Percentiles rank a stretch among this genome's conserved stretches.
Conservation (phyloP, 495 filamentous ascomycete genomes). For the Penicillium turbatum region DNA sequence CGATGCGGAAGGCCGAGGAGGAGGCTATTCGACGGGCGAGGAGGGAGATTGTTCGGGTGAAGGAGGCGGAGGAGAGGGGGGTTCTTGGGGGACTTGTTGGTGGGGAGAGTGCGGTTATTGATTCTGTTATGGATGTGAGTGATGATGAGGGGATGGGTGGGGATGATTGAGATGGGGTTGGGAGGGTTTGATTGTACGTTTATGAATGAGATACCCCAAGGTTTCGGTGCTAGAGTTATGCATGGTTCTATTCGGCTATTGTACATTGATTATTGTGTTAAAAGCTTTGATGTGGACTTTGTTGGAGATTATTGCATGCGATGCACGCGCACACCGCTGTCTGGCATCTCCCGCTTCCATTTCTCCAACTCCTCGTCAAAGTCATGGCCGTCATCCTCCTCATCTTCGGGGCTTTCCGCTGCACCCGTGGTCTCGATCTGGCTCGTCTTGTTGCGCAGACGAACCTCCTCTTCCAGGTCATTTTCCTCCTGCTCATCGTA, state of each 20-base stretch:
- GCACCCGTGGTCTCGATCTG: constrained; percentile 13
- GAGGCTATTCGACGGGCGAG: constrained; percentile 76
- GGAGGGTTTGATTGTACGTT: constrained; percentile 1
- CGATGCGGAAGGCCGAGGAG: constrained; percentile 87
- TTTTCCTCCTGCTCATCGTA: constrained; percentile 76
- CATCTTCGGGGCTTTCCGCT: constrained; percentile 7
- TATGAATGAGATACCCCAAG: constrained; percentile 33
- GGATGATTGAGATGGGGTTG: constrained; percentile 26
- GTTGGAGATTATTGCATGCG: constrained; percentile 32
- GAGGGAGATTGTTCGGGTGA: constrained; percentile 61
- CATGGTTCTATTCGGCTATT: constrained; percentile 1
- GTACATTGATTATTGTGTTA: constrained; percentile 5
- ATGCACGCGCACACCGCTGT: constrained; percentile 45
- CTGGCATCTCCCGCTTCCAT: constrained; percentile 32
- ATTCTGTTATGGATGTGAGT: constrained; percentile 33
- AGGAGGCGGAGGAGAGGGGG: constrained; percentile 40
- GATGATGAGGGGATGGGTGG: constrained; percentile 50
- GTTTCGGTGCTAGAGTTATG: neutral
- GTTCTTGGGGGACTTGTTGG: constrained; percentile 39
- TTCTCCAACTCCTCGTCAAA: constrained; percentile 36
- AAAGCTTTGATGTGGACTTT: neutral
- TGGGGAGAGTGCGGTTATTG: constrained; percentile 22
- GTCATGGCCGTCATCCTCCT: constrained; percentile 27
- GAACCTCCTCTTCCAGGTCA: constrained; percentile 62
- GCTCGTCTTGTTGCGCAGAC: constrained; percentile 31